phyloP scores from a whole-genome alignment of 352 stramenopile species.

The Globisporangium cederbergense region DNA sequence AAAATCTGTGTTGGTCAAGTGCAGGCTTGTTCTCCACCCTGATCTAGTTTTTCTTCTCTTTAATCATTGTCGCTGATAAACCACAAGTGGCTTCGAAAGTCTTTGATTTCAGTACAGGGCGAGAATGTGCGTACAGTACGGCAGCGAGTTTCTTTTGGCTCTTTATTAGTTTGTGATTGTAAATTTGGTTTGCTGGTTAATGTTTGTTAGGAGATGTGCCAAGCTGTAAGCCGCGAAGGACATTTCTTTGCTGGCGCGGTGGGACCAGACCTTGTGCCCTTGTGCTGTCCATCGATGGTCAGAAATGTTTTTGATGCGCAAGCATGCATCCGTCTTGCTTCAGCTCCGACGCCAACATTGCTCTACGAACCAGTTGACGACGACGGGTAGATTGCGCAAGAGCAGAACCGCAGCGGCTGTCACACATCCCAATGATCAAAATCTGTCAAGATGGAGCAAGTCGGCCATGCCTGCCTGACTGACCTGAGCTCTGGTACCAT shows the following conservation, averaged over 20 bases:
- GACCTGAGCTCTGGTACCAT: not conserved
- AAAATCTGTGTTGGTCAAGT: not conserved
- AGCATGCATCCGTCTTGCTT: not conserved
- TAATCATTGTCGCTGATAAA: not conserved
- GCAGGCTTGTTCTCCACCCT: not conserved
- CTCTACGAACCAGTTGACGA: not conserved
- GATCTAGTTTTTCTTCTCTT: not conserved
- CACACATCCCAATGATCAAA: slow-evolving; percentile 1
- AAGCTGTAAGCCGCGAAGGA: not conserved
- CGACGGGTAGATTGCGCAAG: not conserved
- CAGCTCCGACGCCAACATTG: not conserved
- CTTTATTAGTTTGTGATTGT: not conserved
- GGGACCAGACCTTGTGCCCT: not conserved
- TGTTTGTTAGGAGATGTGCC: not conserved
- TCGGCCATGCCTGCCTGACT: not conserved
- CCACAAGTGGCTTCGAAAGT: not conserved
- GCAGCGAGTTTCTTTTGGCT: not conserved
- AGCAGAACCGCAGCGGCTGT: not conserved
- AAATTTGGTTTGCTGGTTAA: not conserved
- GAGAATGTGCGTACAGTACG: not conserved
- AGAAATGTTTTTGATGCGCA: not conserved
- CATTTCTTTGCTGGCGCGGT: not conserved
- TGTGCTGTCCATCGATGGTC: not conserved
- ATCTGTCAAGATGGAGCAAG: slow-evolving; percentile 1
- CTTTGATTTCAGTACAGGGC: not conserved